A percentile compares a stretch with the other conserved stretches of the same genome.
phyloP scores from a whole-genome alignment of 1,139 yeast genomes.

The Candida frijolesensis region DNA sequence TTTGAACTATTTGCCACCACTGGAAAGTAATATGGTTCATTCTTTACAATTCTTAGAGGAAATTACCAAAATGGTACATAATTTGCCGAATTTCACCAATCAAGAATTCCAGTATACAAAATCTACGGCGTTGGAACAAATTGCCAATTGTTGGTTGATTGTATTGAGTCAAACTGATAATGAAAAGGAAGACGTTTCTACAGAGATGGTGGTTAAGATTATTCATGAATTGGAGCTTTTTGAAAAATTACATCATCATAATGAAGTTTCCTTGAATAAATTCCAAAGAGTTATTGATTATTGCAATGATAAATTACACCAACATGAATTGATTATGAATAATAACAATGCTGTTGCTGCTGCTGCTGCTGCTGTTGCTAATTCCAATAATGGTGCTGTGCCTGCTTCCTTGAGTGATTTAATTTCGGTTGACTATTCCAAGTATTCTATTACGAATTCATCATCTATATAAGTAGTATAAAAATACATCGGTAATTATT shows the following conservation, averaged over 20 bases:
- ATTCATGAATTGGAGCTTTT: slow-evolving; percentile 37
- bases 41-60: slow-evolving; percentile 70
- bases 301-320: slow-evolving; percentile 41
- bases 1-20: slow-evolving; percentile 77
- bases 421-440: slow-evolving; percentile 51
- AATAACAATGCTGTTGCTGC: slow-evolving; percentile 17
- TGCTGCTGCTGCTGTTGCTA: not conserved
- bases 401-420: slow-evolving; percentile 36
- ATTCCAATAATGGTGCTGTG: slow-evolving; percentile 1
- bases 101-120: slow-evolving; percentile 74
- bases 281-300: slow-evolving; percentile 51
- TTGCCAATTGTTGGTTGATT: slow-evolving; percentile 75
- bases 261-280: slow-evolving; percentile 54
- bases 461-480: slow-evolving; percentile 1
- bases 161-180: slow-evolving; percentile 44
- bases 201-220: slow-evolving; percentile 30
- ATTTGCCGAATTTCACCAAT: slow-evolving; percentile 72
- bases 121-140: slow-evolving; percentile 75
- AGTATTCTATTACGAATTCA: slow-evolving; percentile 30
- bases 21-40: slow-evolving; percentile 54
- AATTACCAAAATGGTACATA: slow-evolving; percentile 59
- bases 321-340: slow-evolving; percentile 26
- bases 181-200: slow-evolving; percentile 17
- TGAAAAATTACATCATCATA: slow-evolving; percentile 58
- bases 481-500: not conserved